These are phyloP conservation scores for Colletotrichum plurivorum DNA, from an alignment of 2,329 filamentous ascomycete species.

Conservation along the genomic window DNA sequence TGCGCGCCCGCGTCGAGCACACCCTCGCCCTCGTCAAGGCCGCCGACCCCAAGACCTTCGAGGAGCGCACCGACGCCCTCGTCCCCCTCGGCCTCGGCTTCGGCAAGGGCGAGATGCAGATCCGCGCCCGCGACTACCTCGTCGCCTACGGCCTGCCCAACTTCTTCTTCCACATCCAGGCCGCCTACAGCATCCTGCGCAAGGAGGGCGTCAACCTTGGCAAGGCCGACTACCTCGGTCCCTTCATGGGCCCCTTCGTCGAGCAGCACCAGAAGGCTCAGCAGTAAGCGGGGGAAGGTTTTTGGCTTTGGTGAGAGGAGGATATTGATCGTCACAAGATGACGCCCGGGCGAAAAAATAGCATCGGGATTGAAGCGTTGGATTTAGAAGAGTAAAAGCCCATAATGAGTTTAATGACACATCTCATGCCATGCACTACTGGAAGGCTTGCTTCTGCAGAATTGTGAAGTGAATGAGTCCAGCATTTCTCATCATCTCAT, in stretches of 20 bases:
- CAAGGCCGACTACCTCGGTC: slow-evolving; percentile 65
- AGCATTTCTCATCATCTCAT: too few species aligned
- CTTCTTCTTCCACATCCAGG: slow-evolving; percentile 72
- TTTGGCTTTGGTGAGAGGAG: slow-evolving; percentile 13
- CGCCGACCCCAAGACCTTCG: slow-evolving; percentile 44
- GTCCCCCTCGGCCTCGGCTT: slow-evolving; percentile 42
- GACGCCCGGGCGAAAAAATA: background rate
- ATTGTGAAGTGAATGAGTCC: too few species aligned
- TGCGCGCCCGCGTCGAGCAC: slow-evolving; percentile 50
- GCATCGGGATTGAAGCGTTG: background rate
- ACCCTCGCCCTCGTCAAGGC: slow-evolving; percentile 49
- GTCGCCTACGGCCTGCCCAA: slow-evolving; percentile 65
- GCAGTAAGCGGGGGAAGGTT: background rate
- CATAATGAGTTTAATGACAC: slow-evolving; percentile 8
- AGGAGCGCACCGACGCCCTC: slow-evolving; percentile 44
- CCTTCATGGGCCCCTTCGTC: slow-evolving; percentile 35
- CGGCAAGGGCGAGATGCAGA: slow-evolving; percentile 46
- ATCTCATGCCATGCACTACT: too few species aligned
- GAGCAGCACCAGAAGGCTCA: slow-evolving; percentile 31
- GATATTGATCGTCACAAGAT: slow-evolving; percentile 23
- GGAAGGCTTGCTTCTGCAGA: too few species aligned
- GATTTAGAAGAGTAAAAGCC: background rate
- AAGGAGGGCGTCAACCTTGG: slow-evolving; percentile 70
- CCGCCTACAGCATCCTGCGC: slow-evolving; percentile 70
- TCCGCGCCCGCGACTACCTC: slow-evolving; percentile 57